phyloP scores from a whole-genome alignment of 2,329 filamentous ascomycete species.

The Aspergillus brasiliensis region DNA sequence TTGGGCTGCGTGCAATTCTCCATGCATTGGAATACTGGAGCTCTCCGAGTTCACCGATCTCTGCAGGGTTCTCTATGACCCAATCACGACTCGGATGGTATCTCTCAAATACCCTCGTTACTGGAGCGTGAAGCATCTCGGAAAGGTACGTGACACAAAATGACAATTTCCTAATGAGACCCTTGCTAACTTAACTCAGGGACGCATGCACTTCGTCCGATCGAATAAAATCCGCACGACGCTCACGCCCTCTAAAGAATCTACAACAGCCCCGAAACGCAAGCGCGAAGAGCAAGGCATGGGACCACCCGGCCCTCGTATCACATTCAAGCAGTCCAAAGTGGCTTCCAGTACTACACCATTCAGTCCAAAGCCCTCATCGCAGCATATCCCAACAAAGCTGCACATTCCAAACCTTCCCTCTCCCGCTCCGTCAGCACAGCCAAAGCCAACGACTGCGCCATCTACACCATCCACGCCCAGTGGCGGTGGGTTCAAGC shows the following conservation, averaged over 20 bases:
- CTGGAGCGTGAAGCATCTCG: slow-evolving; percentile 57
- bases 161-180: neutral
- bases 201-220: slow-evolving; percentile 47
- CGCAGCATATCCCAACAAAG: slow-evolving; percentile 34
- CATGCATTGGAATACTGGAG: slow-evolving; percentile 54
- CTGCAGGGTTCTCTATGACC: slow-evolving; percentile 58
- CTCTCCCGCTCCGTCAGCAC: slow-evolving; percentile 30
- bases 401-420: slow-evolving; percentile 37
- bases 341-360: slow-evolving; percentile 30
- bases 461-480: slow-evolving; percentile 36
- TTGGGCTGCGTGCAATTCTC: slow-evolving; percentile 59
- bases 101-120: slow-evolving; percentile 58
- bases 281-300: slow-evolving; percentile 43
- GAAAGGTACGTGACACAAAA: slow-evolving; percentile 44
- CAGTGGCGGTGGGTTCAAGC: slow-evolving; percentile 41
- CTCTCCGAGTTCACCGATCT: slow-evolving; percentile 60
- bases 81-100: slow-evolving; percentile 53
- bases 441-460: slow-evolving; percentile 29
- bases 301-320: slow-evolving; percentile 38
- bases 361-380: slow-evolving; percentile 18
- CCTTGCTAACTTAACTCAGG: slow-evolving; percentile 27
- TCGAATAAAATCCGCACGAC: slow-evolving; percentile 43
- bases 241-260: slow-evolving; percentile 35
- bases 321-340: slow-evolving; percentile 48
- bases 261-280: slow-evolving; percentile 34